Conservation (phyloP, 768 basidiomycete species). For the Boletellus ananiceps region DNA sequence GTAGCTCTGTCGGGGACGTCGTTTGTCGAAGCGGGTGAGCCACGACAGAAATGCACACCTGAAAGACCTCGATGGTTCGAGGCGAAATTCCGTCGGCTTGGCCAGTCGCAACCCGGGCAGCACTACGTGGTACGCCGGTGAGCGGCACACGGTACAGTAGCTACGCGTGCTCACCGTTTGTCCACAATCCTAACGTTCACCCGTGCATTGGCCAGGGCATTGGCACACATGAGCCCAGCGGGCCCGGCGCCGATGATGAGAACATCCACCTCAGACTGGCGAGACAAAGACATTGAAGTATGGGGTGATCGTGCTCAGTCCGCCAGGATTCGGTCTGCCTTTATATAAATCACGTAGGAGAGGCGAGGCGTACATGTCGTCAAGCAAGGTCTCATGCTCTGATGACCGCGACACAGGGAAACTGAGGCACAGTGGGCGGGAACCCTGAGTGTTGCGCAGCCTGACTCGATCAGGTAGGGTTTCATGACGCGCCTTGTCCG, state of each 20-base stretch:
- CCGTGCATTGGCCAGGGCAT: slow-evolving; percentile 34
- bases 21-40: neutral
- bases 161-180: slow-evolving; percentile 28
- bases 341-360: neutral
- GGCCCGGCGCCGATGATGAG: slow-evolving; percentile 42
- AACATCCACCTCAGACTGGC: slow-evolving; percentile 35
- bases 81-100: slow-evolving; percentile 29
- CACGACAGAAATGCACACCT: slow-evolving; percentile 25
- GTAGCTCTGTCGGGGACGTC: slow-evolving; percentile 51
- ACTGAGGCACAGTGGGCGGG: neutral
- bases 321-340: neutral
- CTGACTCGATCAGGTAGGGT: neutral
- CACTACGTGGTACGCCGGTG: slow-evolving; percentile 7
- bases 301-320: neutral
- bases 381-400: neutral
- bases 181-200: slow-evolving; percentile 39
- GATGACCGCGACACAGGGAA: neutral
- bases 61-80: slow-evolving; percentile 40
- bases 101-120: slow-evolving; percentile 16
- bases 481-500: too few relatives aligned
- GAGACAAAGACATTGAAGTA: slow-evolving; percentile 11
- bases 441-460: neutral
- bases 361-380: neutral
- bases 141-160: slow-evolving; percentile 2
- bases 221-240: slow-evolving; percentile 41